Percentiles rank a stretch among this genome's conserved stretches.
phyloP scores from a whole-genome alignment of 352 stramenopile species.

The Thraustotheca clavata region DNA sequence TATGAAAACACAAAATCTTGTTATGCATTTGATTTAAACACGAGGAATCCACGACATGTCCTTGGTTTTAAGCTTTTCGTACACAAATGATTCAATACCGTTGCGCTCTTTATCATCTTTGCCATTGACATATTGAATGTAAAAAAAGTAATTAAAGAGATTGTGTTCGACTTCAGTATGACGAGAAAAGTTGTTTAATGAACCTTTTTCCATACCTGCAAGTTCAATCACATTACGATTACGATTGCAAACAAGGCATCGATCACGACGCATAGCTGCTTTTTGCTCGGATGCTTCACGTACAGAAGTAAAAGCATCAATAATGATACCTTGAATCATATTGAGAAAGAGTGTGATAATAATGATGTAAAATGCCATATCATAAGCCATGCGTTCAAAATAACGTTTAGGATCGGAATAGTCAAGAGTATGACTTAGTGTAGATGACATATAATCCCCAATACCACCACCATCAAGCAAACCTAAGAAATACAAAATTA shows the following conservation, averaged over 20 bases:
- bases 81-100: constrained; percentile 17
- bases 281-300: constrained; percentile 16
- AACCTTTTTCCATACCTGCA: constrained; percentile 7
- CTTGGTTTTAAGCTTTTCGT: constrained; percentile 19
- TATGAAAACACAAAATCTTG: no score
- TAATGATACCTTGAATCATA: constrained; percentile 23
- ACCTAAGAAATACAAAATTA: neutral
- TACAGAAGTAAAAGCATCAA: constrained; percentile 20
- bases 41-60: constrained; percentile 22
- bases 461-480: constrained; percentile 17
- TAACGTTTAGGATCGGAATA: constrained; percentile 1
- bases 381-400: constrained; percentile 17
- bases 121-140: constrained; percentile 11
- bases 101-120: constrained; percentile 21
- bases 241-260: constrained; percentile 20
- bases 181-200: constrained; percentile 18
- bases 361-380: constrained; percentile 19
- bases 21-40: neutral
- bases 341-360: constrained; percentile 22
- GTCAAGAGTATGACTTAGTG: constrained; percentile 9
- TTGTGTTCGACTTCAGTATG: constrained; percentile 18
- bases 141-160: constrained; percentile 22
- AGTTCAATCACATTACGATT: constrained; percentile 14
- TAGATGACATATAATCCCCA: constrained; percentile 21
- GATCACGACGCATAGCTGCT: constrained; percentile 3